Percentiles rank a stretch among this genome's conserved stretches.
Evolutionary conservation across 257 asterid genomes (phyloP).

Genomic region (Solanum megistacrolobum): DNA sequence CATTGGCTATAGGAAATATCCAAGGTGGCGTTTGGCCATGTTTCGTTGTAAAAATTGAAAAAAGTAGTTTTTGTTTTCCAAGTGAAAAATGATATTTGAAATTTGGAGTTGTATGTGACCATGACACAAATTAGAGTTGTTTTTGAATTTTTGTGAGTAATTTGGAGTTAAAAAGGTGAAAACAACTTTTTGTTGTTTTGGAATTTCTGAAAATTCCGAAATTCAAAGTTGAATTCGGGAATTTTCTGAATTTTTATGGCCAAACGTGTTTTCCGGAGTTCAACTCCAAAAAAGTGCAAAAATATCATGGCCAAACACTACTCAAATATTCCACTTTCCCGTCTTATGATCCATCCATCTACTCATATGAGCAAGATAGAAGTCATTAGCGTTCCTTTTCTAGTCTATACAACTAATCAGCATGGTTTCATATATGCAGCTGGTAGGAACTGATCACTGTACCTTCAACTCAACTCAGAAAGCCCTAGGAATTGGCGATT

Average conservation of each 20-base stretch:
- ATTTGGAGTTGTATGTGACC: neutral
- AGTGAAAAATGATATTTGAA: neutral
- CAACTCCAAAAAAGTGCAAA: neutral
- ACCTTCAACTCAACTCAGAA: slow-evolving; percentile 85
- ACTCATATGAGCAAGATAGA: neutral
- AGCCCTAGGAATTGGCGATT: slow-evolving; percentile 75
- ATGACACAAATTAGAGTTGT: neutral
- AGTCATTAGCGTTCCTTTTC: neutral
- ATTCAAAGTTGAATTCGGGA: neutral
- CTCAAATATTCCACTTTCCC: neutral
- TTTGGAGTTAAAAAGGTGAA: neutral
- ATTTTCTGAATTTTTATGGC: neutral
- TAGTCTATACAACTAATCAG: neutral
- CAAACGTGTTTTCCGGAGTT: neutral
- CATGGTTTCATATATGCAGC: slow-evolving; percentile 42
- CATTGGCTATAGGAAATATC: neutral
- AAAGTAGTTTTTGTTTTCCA: neutral
- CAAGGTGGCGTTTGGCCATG: neutral
- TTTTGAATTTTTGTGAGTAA: neutral
- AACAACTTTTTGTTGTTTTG: neutral
- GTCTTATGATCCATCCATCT: neutral
- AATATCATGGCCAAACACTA: neutral
- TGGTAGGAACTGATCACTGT: slow-evolving; percentile 98
- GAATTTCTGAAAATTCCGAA: neutral
- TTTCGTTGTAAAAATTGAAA: neutral